Evolutionary conservation across 345 rosid genomes (phyloP).

Genomic region (Mangifera indica): DNA sequence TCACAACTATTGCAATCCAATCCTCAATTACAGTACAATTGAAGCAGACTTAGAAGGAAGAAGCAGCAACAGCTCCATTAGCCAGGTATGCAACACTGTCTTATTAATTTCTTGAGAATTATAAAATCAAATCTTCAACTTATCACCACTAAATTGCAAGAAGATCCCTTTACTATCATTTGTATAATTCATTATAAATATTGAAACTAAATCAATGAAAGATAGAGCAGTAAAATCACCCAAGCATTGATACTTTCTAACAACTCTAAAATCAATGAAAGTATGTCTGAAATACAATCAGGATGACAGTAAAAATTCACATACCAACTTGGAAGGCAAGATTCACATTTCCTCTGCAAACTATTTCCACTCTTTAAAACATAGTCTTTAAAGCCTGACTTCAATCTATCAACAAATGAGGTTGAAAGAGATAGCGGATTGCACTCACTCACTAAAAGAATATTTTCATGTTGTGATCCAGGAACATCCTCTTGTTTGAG

Average conservation of each 20-base stretch:
- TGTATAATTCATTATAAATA: too few species aligned
- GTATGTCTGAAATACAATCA: constrained; percentile 10
- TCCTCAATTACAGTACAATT: too few species aligned
- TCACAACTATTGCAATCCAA: too few species aligned
- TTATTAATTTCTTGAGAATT: too few species aligned
- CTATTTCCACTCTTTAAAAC: constrained; percentile 57
- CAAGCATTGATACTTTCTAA: background rate
- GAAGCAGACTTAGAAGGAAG: too few species aligned
- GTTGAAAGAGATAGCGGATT: constrained; percentile 39
- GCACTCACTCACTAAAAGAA: constrained; percentile 52
- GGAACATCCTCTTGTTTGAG: constrained; percentile 44
- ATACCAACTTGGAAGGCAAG: constrained; percentile 55
- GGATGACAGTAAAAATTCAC: constrained; percentile 6
- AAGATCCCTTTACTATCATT: too few species aligned
- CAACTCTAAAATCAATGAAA: constrained; percentile 10
- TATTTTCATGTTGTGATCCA: constrained; percentile 41
- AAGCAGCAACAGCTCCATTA: too few species aligned
- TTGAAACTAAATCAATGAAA: too few species aligned
- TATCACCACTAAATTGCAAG: too few species aligned
- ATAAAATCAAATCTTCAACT: too few species aligned
- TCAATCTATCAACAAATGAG: constrained; percentile 61
- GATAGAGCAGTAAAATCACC: too few species aligned
- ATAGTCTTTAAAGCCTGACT: constrained; percentile 76
- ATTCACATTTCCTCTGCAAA: constrained; percentile 40
- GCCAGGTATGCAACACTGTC: too few species aligned